Evolutionary conservation across 345 rosid species (phyloP).

Genomic region (Angophora floribunda): DNA sequence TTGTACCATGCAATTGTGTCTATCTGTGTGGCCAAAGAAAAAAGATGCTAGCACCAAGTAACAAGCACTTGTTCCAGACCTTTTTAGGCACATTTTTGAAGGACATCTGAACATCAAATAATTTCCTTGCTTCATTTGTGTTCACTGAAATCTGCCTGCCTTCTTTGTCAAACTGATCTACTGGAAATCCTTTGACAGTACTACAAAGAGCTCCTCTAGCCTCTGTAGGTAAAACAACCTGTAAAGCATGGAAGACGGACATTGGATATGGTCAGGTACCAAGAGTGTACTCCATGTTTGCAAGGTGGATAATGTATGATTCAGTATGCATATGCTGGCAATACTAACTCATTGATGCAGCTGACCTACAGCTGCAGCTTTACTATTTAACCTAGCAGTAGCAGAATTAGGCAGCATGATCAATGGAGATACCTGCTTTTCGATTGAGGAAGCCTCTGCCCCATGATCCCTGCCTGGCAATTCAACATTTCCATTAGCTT

Average conservation of each 20-base stretch:
- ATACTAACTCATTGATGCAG: slow-evolving; percentile 89
- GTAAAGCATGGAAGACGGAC: neutral
- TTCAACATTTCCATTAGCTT: slow-evolving; percentile 85
- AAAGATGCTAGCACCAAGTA: neutral
- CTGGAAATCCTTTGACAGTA: slow-evolving; percentile 92
- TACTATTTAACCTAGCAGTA: slow-evolving; percentile 47
- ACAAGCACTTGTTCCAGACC: slow-evolving; percentile 24
- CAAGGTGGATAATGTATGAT: neutral
- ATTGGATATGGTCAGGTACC: neutral
- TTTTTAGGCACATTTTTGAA: slow-evolving; percentile 89
- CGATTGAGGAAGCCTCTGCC: slow-evolving; percentile 94
- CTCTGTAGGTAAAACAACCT: slow-evolving; percentile 99
- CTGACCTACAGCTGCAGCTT: slow-evolving; percentile 74
- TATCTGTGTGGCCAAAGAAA: neutral
- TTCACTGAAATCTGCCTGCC: slow-evolving; percentile 95
- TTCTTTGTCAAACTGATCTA: slow-evolving; percentile 97
- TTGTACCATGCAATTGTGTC: neutral
- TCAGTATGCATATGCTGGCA: neutral
- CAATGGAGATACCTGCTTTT: slow-evolving; percentile 53
- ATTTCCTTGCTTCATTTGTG: slow-evolving; percentile 94
- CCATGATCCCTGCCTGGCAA: slow-evolving; percentile 80
- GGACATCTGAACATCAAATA: slow-evolving; percentile 94
- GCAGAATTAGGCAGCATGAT: slow-evolving; percentile 66
- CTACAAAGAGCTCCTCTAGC: slow-evolving; percentile 98
- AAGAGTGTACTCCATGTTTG: neutral